A percentile compares a stretch with the other conserved stretches of the same genome.
These are phyloP conservation scores for Pulicaria dysenterica DNA, from an alignment of 129 eudicot species.

Conservation along the genomic window DNA sequence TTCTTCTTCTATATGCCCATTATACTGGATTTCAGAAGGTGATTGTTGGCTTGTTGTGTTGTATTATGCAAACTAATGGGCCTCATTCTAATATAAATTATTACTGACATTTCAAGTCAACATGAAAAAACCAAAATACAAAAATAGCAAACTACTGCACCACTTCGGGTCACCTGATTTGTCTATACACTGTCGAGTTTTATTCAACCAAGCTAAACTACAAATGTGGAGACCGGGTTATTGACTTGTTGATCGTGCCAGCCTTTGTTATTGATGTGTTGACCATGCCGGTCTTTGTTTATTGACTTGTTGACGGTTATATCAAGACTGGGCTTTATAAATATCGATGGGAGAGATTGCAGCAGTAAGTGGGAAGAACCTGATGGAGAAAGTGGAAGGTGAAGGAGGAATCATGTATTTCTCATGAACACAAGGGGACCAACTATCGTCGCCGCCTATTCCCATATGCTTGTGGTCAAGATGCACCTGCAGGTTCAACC, in stretches of 20 bases:
- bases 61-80: too few species aligned
- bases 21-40: background rate
- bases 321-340: conserved; percentile 51
- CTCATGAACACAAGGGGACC: conserved; percentile 90
- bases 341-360: conserved; percentile 46
- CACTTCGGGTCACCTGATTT: background rate
- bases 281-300: conserved; percentile 5
- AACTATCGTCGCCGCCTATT: conserved; percentile 95
- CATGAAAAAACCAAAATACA: conserved; percentile 8
- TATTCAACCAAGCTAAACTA: conserved; percentile 18
- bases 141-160: conserved; percentile 3
- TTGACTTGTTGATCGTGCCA: conserved; percentile 24
- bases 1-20: too few species aligned
- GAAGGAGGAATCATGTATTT: conserved; percentile 71
- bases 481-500: conserved; percentile 64
- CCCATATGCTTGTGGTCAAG: conserved; percentile 99
- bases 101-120: background rate
- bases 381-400: conserved; percentile 69
- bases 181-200: background rate
- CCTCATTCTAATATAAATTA: too few species aligned
- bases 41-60: background rate
- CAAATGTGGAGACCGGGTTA: conserved; percentile 2
- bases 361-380: conserved; percentile 59
- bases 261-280: conserved; percentile 19
- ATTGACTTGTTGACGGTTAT: conserved; percentile 23